Conservation (phyloP, 257 asterid genomes). For the Penstemon eatonii region DNA sequence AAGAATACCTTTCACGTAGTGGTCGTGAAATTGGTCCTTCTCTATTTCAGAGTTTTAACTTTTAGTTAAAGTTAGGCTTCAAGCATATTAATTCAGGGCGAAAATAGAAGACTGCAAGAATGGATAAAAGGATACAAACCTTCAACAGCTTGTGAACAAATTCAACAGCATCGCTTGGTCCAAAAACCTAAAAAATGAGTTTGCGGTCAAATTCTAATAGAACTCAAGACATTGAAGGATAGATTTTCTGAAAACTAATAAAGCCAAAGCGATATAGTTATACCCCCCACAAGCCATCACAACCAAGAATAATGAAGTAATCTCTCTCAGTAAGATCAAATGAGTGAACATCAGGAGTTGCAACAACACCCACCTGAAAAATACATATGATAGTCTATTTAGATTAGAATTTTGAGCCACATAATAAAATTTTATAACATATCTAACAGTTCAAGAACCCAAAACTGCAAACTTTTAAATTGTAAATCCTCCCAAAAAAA, state of each 20-base stretch:
- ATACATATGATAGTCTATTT: too few relatives aligned
- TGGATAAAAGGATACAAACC: slow-evolving; percentile 44
- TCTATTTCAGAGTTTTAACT: background rate
- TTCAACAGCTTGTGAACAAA: slow-evolving; percentile 77
- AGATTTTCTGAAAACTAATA: background rate
- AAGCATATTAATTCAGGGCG: slow-evolving; percentile 4
- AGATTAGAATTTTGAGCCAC: too few relatives aligned
- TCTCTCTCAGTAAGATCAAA: slow-evolving; percentile 91
- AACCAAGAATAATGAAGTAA: slow-evolving; percentile 84
- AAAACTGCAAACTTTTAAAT: background rate
- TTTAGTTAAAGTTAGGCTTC: background rate
- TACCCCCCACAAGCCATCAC: slow-evolving; percentile 99
- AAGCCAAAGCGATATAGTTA: slow-evolving; percentile 22
- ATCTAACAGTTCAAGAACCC: background rate
- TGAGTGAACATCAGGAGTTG: slow-evolving; percentile 89
- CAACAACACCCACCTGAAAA: slow-evolving; percentile 87
- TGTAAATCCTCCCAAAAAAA: background rate
- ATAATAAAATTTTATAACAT: too few relatives aligned
- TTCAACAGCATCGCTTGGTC: slow-evolving; percentile 91
- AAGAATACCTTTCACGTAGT: background rate
- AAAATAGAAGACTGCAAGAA: slow-evolving; percentile 12
- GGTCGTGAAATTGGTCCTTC: background rate
- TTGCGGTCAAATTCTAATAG: slow-evolving; percentile 10
- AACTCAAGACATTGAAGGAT: slow-evolving; percentile 4
- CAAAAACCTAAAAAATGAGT: slow-evolving; percentile 65